Percentiles rank a stretch among this genome's conserved stretches.
These are phyloP conservation scores for Venustampulla echinocandica DNA, from an alignment of 495 filamentous ascomycete genomes.

Conservation along the genomic window DNA sequence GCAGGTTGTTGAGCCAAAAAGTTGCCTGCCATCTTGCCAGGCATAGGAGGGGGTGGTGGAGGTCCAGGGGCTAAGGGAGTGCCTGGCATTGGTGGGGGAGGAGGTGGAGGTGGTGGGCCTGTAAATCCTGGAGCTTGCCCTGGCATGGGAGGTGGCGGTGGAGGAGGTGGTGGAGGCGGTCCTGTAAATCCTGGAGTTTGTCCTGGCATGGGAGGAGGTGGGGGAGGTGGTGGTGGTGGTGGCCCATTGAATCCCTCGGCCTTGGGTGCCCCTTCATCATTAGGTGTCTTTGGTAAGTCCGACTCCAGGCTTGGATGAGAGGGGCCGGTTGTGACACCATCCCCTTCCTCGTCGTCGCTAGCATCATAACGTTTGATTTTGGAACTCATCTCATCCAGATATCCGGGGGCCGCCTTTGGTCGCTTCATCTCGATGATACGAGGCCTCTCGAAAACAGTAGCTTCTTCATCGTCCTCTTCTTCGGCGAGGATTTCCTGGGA, in stretches of 20 bases:
- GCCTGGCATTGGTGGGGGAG: slow-evolving; percentile 33
- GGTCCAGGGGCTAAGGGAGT: slow-evolving; percentile 25
- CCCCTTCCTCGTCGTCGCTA: slow-evolving; percentile 61
- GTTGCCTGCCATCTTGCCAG: slow-evolving; percentile 46
- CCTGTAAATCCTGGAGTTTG: slow-evolving; percentile 33
- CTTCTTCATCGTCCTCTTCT: slow-evolving; percentile 35
- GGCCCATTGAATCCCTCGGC: slow-evolving; percentile 19
- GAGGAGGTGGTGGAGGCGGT: slow-evolving; percentile 43
- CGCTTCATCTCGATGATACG: slow-evolving; percentile 58
- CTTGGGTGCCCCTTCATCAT: slow-evolving; percentile 41
- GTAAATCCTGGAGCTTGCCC: slow-evolving; percentile 36
- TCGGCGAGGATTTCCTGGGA: slow-evolving; percentile 35
- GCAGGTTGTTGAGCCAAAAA: slow-evolving; percentile 40
- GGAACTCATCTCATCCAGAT: slow-evolving; percentile 68
- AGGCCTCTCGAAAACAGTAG: slow-evolving; percentile 54
- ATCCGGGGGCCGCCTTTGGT: slow-evolving; percentile 65
- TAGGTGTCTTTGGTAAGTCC: slow-evolving; percentile 59
- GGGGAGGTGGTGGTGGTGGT: slow-evolving; percentile 41
- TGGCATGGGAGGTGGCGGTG: slow-evolving; percentile 42
- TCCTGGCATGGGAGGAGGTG: slow-evolving; percentile 42
- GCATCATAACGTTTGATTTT: slow-evolving; percentile 67
- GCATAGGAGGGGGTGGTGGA: slow-evolving; percentile 54
- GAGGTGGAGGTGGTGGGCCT: slow-evolving; percentile 38
- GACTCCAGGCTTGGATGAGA: slow-evolving; percentile 71
- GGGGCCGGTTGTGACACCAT: slow-evolving; percentile 67